Conservation (phyloP, 768 basidiomycete genomes). For the Dentipellis sp. region DNA sequence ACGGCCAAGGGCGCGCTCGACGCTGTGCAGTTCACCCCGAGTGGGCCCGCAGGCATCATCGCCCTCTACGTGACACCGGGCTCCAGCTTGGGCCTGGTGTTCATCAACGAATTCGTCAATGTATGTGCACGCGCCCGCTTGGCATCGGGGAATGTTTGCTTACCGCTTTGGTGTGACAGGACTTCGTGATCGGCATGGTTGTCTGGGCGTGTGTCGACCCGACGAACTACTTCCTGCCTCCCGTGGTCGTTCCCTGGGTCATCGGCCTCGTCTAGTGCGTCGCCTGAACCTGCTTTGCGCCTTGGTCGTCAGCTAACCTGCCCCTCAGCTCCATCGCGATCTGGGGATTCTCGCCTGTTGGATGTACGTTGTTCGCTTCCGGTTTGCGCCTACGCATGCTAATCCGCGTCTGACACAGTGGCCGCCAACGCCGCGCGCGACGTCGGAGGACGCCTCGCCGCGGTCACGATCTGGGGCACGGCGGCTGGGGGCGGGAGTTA, state of each 20-base stretch:
- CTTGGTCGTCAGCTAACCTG: not conserved
- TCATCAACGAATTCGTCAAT: slow-evolving; percentile 32
- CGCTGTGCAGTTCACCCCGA: slow-evolving; percentile 23
- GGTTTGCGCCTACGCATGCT: not conserved
- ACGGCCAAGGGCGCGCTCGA: slow-evolving; percentile 20
- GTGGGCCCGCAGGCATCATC: slow-evolving; percentile 29
- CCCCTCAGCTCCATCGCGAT: slow-evolving; percentile 13
- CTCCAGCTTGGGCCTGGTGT: slow-evolving; percentile 22
- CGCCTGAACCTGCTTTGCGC: not conserved
- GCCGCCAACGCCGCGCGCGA: slow-evolving; percentile 21
- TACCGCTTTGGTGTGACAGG: slow-evolving; percentile 4
- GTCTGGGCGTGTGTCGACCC: slow-evolving; percentile 19
- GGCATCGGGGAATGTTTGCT: not conserved
- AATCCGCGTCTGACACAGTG: slow-evolving; percentile 9
- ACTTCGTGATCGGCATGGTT: slow-evolving; percentile 19
- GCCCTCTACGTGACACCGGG: slow-evolving; percentile 26
- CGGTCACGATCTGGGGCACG: slow-evolving; percentile 20
- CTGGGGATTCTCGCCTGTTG: slow-evolving; percentile 18
- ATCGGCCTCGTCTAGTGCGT: slow-evolving; percentile 19
- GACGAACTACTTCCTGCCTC: slow-evolving; percentile 21
- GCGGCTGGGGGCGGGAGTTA: slow-evolving; percentile 17
- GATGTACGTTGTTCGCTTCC: slow-evolving; percentile 11
- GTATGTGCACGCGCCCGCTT: slow-evolving; percentile 16
- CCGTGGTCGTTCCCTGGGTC: slow-evolving; percentile 17
- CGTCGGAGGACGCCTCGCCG: slow-evolving; percentile 20